Conservation (phyloP, 495 filamentous ascomycete species). For the Talaromyces borbonicus region DNA sequence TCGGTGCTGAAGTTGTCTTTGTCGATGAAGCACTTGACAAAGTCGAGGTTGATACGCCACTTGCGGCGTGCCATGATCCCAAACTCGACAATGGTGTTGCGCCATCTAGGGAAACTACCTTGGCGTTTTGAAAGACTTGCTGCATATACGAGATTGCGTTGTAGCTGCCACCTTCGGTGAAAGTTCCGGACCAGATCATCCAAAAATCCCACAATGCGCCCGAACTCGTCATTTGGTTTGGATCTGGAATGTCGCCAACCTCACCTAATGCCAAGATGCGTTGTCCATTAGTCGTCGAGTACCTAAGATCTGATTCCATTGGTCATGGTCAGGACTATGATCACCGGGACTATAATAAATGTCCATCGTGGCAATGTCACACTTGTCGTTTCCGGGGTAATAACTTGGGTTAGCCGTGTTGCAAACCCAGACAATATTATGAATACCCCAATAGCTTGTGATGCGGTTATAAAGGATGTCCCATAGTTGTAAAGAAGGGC, state of each 20-base stretch:
- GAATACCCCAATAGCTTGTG: background rate
- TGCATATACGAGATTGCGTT: background rate
- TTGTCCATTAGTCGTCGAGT: background rate
- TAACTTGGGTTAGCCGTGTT: background rate
- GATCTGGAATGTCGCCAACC: background rate
- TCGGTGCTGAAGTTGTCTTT: background rate
- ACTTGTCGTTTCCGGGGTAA: background rate
- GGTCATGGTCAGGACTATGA: background rate
- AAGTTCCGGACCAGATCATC: background rate
- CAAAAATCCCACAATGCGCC: background rate
- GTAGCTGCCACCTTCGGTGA: background rate
- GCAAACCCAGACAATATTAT: background rate
- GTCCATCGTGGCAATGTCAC: background rate
- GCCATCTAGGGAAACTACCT: background rate
- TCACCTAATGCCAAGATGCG: background rate
- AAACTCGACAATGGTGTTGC: background rate
- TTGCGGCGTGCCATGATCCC: background rate
- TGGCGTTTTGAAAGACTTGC: background rate
- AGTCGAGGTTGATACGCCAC: background rate
- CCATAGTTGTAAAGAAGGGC: background rate
- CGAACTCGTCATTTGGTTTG: background rate
- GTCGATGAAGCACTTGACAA: background rate
- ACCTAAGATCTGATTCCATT: background rate
- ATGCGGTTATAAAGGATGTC: background rate
- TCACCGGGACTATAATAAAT: background rate